These are phyloP conservation scores for Ogataea henricii DNA, from an alignment of 805 yeast genomes.

Conservation along the genomic window DNA sequence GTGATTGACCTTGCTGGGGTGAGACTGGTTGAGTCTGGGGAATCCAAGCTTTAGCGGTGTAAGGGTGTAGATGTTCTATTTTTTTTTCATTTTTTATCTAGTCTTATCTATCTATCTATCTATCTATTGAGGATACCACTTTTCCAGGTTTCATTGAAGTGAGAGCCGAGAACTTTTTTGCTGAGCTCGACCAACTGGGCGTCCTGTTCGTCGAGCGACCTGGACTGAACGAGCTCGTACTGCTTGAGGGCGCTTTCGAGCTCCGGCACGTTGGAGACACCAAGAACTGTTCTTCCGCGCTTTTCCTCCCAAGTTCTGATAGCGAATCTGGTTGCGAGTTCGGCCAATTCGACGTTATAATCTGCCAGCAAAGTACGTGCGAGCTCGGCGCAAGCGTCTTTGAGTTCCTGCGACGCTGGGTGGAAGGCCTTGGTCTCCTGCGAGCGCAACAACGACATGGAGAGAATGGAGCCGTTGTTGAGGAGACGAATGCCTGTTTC, in stretches of 20 bases:
- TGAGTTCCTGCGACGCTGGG: slow-evolving; percentile 68
- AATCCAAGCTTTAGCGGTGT: slow-evolving; percentile 26
- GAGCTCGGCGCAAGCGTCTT: slow-evolving; percentile 49
- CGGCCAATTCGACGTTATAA: slow-evolving; percentile 69
- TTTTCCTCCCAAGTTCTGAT: slow-evolving; percentile 54
- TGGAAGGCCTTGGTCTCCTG: slow-evolving; percentile 73
- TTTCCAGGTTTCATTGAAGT: slow-evolving; percentile 67
- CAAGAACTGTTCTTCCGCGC: slow-evolving; percentile 70
- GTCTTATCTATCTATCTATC: slow-evolving; percentile 1
- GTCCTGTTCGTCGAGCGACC: slow-evolving; percentile 44
- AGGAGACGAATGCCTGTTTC: slow-evolving; percentile 59
- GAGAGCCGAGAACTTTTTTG: slow-evolving; percentile 48
- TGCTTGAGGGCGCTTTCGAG: slow-evolving; percentile 61
- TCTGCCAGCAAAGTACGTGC: slow-evolving; percentile 40
- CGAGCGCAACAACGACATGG: slow-evolving; percentile 82
- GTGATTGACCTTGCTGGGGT: slow-evolving; percentile 90
- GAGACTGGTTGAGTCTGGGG: slow-evolving; percentile 43
- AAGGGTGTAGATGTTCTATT: neutral
- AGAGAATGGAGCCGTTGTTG: slow-evolving; percentile 81
- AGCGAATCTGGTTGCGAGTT: slow-evolving; percentile 77
- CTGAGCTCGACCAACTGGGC: slow-evolving; percentile 44
- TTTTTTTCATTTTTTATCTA: slow-evolving; percentile 6
- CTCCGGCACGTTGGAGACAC: slow-evolving; percentile 68
- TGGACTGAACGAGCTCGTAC: slow-evolving; percentile 49
- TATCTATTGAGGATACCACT: slow-evolving; percentile 31